phyloP scores from a whole-genome alignment of 2,329 filamentous ascomycete species.

The Paraphaeosphaeria sporulosa region DNA sequence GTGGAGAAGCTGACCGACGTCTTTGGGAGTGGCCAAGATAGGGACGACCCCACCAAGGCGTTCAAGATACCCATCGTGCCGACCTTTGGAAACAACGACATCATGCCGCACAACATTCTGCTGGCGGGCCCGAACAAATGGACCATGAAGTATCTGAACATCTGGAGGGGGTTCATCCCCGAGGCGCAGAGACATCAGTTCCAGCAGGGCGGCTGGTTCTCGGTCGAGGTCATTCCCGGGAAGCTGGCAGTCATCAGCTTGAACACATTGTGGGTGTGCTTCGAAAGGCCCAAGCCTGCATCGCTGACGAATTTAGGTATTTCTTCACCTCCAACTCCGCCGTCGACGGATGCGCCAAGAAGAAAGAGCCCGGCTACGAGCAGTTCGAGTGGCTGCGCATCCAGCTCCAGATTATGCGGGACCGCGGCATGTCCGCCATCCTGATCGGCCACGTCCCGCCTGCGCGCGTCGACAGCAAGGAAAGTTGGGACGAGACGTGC shows the following conservation, averaged over 20 bases:
- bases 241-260: constrained; percentile 89
- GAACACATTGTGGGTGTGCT: constrained; percentile 73
- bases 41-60: constrained; percentile 60
- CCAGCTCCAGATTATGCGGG: constrained; percentile 82
- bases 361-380: constrained; percentile 86
- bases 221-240: constrained; percentile 86
- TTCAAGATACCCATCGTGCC: constrained; percentile 83
- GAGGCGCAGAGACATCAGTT: constrained; percentile 92
- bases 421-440: constrained; percentile 90
- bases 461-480: constrained; percentile 83
- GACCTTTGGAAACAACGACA: constrained; percentile 96
- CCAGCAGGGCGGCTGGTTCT: constrained; percentile 92
- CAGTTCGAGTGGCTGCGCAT: constrained; percentile 96
- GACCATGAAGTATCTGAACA: constrained; percentile 76
- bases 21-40: constrained; percentile 66
- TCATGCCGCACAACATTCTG: constrained; percentile 96
- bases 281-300: not conserved
- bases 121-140: constrained; percentile 84
- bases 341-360: constrained; percentile 85
- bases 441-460: constrained; percentile 94
- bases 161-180: constrained; percentile 89
- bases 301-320: constrained; percentile 58
- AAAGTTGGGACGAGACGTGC: constrained; percentile 93
- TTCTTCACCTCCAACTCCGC: constrained; percentile 93
- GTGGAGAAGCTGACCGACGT: constrained; percentile 78